These are phyloP conservation scores for Mycena chlorophos DNA, from an alignment of 768 basidiomycete genomes.

Conservation along the genomic window DNA sequence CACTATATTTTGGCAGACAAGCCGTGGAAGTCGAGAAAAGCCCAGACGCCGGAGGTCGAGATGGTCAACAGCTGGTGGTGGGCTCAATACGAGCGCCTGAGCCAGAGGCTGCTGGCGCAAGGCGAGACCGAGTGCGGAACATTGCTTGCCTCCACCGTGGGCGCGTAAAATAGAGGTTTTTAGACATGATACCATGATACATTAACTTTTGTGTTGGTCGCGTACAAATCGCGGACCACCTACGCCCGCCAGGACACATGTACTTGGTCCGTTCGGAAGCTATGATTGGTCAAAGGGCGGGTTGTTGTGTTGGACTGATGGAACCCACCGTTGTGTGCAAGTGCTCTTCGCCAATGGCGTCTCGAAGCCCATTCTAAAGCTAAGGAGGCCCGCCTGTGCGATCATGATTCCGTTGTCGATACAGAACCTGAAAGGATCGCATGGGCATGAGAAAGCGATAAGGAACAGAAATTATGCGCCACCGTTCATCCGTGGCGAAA, in stretches of 20 bases:
- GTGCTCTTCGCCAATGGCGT: slow-evolving; percentile 79
- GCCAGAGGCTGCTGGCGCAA: slow-evolving; percentile 41
- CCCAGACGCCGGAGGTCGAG: slow-evolving; percentile 47
- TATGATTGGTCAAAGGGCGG: slow-evolving; percentile 31
- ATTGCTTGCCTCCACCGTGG: slow-evolving; percentile 53
- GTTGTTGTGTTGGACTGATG: not conserved
- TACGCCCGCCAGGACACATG: slow-evolving; percentile 84
- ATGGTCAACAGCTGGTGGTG: slow-evolving; percentile 78
- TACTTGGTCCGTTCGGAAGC: slow-evolving; percentile 94
- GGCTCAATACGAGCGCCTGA: slow-evolving; percentile 56
- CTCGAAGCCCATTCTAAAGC: slow-evolving; percentile 84
- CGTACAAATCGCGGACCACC: slow-evolving; percentile 16
- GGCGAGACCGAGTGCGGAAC: slow-evolving; percentile 53
- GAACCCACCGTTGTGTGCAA: slow-evolving; percentile 82
- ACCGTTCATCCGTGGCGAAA: slow-evolving; percentile 97
- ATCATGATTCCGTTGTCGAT: slow-evolving; percentile 99
- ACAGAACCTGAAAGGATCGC: slow-evolving; percentile 69
- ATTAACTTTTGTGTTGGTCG: too few species aligned
- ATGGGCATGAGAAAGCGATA: not conserved
- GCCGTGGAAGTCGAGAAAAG: slow-evolving; percentile 70
- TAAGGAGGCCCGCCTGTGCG: slow-evolving; percentile 92
- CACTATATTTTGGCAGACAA: slow-evolving; percentile 89
- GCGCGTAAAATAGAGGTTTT: slow-evolving; percentile 22
- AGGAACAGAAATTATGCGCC: slow-evolving; percentile 19
- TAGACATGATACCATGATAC: not conserved